Percentiles rank a stretch among this genome's conserved stretches.
Conservation (phyloP, 345 rosid species). For the Lepidium sativum region DNA sequence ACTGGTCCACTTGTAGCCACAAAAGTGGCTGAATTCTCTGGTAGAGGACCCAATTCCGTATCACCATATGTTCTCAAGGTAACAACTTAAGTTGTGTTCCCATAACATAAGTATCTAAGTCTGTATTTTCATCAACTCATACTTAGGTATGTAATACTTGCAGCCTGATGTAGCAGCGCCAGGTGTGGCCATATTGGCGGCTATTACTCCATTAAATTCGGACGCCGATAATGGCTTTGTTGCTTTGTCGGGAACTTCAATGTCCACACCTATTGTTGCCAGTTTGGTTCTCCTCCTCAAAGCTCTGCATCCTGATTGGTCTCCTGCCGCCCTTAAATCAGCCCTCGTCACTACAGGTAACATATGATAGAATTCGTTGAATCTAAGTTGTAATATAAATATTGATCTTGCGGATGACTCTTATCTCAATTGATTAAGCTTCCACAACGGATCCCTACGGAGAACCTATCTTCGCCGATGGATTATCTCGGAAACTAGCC, state of each 20-base stretch:
- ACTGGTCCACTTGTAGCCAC: conserved; percentile 11
- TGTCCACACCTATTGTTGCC: conserved; percentile 30
- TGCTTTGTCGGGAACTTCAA: conserved; percentile 28
- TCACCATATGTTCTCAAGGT: conserved; percentile 20
- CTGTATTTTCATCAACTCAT: neutral
- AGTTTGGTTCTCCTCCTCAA: conserved; percentile 30
- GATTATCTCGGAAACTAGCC: conserved; percentile 24
- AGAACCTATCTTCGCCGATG: conserved; percentile 36
- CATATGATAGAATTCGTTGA: neutral
- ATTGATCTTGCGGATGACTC: neutral
- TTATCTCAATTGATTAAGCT: conserved; percentile 9
- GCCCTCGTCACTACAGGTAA: conserved; percentile 32
- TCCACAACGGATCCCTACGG: conserved; percentile 26
- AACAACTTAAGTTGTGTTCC: neutral
- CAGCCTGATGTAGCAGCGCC: conserved; percentile 41
- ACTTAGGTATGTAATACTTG: neutral
- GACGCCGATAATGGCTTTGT: neutral
- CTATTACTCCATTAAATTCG: conserved; percentile 4
- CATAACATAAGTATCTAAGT: neutral
- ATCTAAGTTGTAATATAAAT: neutral
- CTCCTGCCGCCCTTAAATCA: conserved; percentile 34
- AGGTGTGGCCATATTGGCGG: conserved; percentile 30
- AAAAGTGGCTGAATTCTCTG: neutral
- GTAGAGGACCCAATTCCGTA: conserved; percentile 23
- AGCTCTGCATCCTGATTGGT: conserved; percentile 26